Conservation (phyloP, 257 asterid species). For the Capsicum pubescens region DNA sequence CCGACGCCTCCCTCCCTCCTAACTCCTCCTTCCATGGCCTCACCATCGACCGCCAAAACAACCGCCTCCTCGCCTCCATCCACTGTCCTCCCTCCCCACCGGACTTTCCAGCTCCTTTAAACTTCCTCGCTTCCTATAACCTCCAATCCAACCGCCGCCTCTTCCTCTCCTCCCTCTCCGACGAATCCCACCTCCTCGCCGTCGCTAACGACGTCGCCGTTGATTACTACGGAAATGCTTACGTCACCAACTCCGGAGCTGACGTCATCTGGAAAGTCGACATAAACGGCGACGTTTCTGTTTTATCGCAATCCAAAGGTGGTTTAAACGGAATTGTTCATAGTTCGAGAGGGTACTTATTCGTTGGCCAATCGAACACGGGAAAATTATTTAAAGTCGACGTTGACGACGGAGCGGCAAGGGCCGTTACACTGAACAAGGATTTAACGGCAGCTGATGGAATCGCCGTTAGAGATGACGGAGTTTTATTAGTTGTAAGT, state of each 20-base stretch:
- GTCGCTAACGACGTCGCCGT: conserved; percentile 63
- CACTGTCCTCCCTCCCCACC: conserved; percentile 40
- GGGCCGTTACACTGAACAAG: conserved; percentile 57
- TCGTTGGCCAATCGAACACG: conserved; percentile 71
- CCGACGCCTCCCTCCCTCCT: conserved; percentile 55
- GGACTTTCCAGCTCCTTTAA: conserved; percentile 42
- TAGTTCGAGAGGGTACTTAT: conserved; percentile 64
- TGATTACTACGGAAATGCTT: conserved; percentile 72
- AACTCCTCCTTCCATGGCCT: conserved; percentile 63
- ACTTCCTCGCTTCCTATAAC: conserved; percentile 68
- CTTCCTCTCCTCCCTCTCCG: conserved; percentile 56
- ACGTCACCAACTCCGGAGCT: conserved; percentile 69
- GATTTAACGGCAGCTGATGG: conserved; percentile 67
- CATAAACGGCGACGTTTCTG: conserved; percentile 56
- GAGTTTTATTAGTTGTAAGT: conserved; percentile 73
- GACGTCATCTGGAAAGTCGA: conserved; percentile 67
- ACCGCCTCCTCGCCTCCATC: conserved; percentile 76
- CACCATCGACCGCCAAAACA: conserved; percentile 60
- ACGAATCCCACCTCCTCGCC: conserved; percentile 27
- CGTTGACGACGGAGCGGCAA: conserved; percentile 67
- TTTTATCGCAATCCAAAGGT: conserved; percentile 54
- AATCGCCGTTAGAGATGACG: conserved; percentile 66
- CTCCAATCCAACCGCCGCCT: conserved; percentile 51
- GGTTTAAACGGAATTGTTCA: conserved; percentile 77
- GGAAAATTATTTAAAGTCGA: conserved; percentile 69